These are phyloP conservation scores for Aureobasidium sp. DNA, from an alignment of 2,329 filamentous ascomycete genomes.

Conservation along the genomic window DNA sequence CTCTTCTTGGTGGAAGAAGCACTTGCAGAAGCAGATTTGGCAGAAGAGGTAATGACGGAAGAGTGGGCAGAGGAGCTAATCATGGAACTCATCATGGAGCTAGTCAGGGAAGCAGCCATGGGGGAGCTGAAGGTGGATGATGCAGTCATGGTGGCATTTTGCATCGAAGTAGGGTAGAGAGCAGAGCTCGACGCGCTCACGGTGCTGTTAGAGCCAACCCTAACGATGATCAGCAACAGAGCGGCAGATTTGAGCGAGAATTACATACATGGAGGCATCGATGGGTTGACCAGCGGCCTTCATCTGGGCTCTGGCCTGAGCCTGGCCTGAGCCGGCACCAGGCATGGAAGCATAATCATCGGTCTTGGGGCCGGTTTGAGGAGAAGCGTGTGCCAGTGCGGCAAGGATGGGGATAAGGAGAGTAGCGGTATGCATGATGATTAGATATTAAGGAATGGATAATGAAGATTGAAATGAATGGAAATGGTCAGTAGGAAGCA, in stretches of 20 bases:
- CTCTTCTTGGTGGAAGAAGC: neutral
- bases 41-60: neutral
- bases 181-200: neutral
- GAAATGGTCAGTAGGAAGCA: neutral
- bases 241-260: neutral
- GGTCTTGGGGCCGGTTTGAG: neutral
- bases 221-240: neutral
- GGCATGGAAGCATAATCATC: neutral
- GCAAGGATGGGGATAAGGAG: slow-evolving; percentile 11
- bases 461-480: neutral
- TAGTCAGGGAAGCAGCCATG: neutral
- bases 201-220: neutral
- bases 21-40: too few relatives aligned
- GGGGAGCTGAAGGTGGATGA: neutral
- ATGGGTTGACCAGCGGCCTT: neutral
- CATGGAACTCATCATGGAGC: neutral
- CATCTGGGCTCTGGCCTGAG: neutral
- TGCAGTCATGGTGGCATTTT: slow-evolving; percentile 1
- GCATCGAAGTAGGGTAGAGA: neutral
- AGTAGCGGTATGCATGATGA: slow-evolving; percentile 9
- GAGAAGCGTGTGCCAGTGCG: slow-evolving; percentile 10
- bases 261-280: neutral
- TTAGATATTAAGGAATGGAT: neutral
- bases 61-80: neutral
- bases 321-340: neutral